Evolutionary conservation across 2,329 filamentous ascomycete genomes (phyloP).

Genomic region (Harringtonia lauricola): DNA sequence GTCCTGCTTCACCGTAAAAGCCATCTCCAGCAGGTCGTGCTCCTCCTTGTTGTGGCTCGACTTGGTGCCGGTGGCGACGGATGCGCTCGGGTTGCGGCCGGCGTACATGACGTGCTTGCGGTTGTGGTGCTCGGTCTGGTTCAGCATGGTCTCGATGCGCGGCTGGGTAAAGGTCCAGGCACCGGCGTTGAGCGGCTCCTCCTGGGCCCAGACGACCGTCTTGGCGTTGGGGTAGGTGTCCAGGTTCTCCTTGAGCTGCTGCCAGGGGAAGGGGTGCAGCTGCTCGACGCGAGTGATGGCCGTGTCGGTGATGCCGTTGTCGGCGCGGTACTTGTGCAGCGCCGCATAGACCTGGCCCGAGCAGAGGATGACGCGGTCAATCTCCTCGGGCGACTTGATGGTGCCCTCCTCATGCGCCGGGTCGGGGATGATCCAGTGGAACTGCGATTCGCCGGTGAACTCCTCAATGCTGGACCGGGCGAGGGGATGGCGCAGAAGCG

Average conservation of each 20-base stretch:
- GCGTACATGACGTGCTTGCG: constrained; percentile 96
- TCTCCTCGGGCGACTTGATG: constrained; percentile 72
- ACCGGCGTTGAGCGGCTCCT: constrained; percentile 95
- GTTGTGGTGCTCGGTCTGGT: constrained; percentile 85
- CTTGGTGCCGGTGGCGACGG: constrained; percentile 90
- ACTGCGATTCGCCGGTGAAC: constrained; percentile 83
- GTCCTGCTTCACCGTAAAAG: constrained; percentile 54
- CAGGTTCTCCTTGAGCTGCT: constrained; percentile 90
- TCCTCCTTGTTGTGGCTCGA: constrained; percentile 83
- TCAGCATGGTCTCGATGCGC: constrained; percentile 90
- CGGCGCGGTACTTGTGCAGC: constrained; percentile 80
- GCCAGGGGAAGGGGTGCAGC: constrained; percentile 98
- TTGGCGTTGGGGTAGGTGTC: constrained; percentile 96
- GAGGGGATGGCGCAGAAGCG: constrained; percentile 84
- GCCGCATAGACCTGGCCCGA: constrained; percentile 88
- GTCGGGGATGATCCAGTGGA: constrained; percentile 94
- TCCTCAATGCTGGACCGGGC: constrained; percentile 84
- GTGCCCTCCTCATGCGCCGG: constrained; percentile 65
- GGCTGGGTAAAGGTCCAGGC: constrained; percentile 97
- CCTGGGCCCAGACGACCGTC: constrained; percentile 94
- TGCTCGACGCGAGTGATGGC: constrained; percentile 95
- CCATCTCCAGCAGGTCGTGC: constrained; percentile 62
- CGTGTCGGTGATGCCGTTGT: constrained; percentile 78
- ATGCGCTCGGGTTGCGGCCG: constrained; percentile 84
- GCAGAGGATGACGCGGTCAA: constrained; percentile 91